phyloP scores from a whole-genome alignment of 2,329 filamentous ascomycete species.

The Microascus cirrosus region DNA sequence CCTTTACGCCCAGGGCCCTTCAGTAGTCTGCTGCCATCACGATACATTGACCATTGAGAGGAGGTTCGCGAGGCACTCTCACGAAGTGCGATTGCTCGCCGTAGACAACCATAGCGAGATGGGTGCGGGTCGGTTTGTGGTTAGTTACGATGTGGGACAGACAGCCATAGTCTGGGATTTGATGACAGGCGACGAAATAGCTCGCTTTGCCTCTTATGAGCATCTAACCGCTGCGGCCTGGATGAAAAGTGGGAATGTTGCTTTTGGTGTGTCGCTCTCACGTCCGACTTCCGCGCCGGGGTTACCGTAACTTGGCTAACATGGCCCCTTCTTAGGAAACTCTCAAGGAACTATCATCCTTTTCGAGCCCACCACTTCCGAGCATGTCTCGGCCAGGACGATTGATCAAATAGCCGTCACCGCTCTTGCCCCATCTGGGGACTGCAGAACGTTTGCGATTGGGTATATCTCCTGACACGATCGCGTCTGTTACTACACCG shows the following conservation, averaged over 20 bases:
- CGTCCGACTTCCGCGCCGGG: not conserved
- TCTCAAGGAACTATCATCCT: slow-evolving; percentile 85
- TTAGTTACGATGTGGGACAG: slow-evolving; percentile 85
- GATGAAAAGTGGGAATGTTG: slow-evolving; percentile 96
- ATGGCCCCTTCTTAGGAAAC: slow-evolving; percentile 51
- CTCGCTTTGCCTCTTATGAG: slow-evolving; percentile 88
- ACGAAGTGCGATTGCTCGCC: slow-evolving; percentile 72
- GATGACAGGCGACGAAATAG: slow-evolving; percentile 79
- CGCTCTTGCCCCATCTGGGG: slow-evolving; percentile 76
- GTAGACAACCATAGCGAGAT: slow-evolving; percentile 87
- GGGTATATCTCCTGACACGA: slow-evolving; percentile 46
- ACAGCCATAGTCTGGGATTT: slow-evolving; percentile 97
- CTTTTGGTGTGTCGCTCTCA: slow-evolving; percentile 61
- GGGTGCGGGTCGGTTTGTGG: slow-evolving; percentile 73
- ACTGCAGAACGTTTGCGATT: slow-evolving; percentile 92
- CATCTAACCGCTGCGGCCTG: slow-evolving; percentile 75
- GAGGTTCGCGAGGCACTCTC: slow-evolving; percentile 71
- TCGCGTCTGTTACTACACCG: not conserved
- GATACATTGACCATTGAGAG: slow-evolving; percentile 85
- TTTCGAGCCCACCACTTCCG: slow-evolving; percentile 86
- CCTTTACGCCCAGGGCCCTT: slow-evolving; percentile 73
- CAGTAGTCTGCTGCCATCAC: slow-evolving; percentile 81
- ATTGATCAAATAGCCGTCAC: slow-evolving; percentile 89
- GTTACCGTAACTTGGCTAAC: slow-evolving; percentile 8
- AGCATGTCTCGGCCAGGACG: slow-evolving; percentile 83